Percentiles rank a stretch among this genome's conserved stretches.
Evolutionary conservation across 75 land plant species (phyloP).

Genomic region (Selaginella moellendorffii): DNA sequence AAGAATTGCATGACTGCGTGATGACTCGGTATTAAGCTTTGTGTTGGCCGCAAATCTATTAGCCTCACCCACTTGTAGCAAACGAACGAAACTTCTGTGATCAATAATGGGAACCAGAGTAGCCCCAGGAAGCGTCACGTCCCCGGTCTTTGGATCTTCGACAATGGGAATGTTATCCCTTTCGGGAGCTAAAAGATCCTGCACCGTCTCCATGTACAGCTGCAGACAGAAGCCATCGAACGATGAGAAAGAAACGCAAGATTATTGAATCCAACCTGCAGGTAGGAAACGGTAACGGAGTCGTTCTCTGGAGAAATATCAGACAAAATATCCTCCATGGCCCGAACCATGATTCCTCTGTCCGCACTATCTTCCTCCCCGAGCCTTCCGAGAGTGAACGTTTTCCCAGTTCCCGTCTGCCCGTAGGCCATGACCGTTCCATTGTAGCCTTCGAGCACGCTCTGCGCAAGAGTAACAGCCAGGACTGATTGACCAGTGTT

Average conservation of each 20-base stretch:
- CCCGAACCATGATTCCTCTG: conserved; percentile 96
- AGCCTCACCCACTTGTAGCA: conserved; percentile 74
- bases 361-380: conserved; percentile 85
- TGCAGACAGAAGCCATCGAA: conserved; percentile 12
- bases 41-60: conserved; percentile 95
- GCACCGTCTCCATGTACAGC: conserved; percentile 98
- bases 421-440: conserved; percentile 99
- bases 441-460: conserved; percentile 97
- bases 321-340: conserved; percentile 94
- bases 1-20: conserved; percentile 96
- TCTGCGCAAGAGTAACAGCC: conserved; percentile 26
- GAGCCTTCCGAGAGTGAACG: conserved; percentile 81
- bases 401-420: conserved; percentile 98
- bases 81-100: conserved; percentile 40
- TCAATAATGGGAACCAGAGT: neutral
- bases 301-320: conserved; percentile 58
- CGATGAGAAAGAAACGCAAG: neutral
- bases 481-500: neutral
- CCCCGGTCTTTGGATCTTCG: conserved; percentile 92
- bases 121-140: conserved; percentile 57
- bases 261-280: neutral
- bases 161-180: conserved; percentile 90
- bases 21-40: conserved; percentile 96
- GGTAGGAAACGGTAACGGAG: conserved; percentile 49
- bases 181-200: conserved; percentile 79